Evolutionary conservation across 139 green algal genomes (phyloP).

Genomic region (Chlamydomonas eustigma): DNA sequence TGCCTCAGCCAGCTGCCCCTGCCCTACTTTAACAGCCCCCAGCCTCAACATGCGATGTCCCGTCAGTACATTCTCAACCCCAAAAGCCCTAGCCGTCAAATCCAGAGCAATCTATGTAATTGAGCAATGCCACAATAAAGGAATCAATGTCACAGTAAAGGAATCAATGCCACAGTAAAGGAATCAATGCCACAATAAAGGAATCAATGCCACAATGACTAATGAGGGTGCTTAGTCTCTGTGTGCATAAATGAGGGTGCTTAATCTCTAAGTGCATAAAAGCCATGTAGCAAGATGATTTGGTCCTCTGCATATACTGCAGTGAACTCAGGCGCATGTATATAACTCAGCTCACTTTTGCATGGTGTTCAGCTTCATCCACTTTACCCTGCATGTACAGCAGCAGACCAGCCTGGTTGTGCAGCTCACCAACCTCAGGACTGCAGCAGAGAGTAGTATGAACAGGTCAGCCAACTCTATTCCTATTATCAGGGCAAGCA

Average conservation of each 20-base stretch:
- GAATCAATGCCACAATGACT: too few species aligned
- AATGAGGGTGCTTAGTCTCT: too few species aligned
- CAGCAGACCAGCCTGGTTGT: constrained; percentile 54
- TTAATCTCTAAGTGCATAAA: too few species aligned
- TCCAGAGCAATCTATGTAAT: background rate
- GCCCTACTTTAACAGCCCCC: constrained; percentile 18
- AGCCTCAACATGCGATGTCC: constrained; percentile 43
- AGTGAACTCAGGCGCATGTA: background rate
- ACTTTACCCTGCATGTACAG: constrained; percentile 33
- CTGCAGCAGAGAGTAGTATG: constrained; percentile 12
- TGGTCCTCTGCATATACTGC: too few species aligned
- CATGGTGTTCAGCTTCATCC: constrained; percentile 36
- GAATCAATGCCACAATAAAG: too few species aligned
- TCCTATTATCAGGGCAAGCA: too few species aligned
- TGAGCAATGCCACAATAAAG: too few species aligned
- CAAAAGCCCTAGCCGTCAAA: background rate
- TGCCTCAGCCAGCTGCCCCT: constrained; percentile 29
- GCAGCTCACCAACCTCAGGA: constrained; percentile 47
- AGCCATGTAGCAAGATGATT: too few species aligned
- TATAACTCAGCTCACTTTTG: constrained; percentile 1
- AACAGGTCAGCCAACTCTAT: too few species aligned
- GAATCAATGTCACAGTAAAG: too few species aligned
- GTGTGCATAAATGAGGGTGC: too few species aligned
- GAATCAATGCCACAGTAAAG: too few species aligned
- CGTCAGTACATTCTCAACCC: constrained; percentile 30